phyloP scores from a whole-genome alignment of 2,329 filamentous ascomycete genomes.

The Sporothrix pallida region DNA sequence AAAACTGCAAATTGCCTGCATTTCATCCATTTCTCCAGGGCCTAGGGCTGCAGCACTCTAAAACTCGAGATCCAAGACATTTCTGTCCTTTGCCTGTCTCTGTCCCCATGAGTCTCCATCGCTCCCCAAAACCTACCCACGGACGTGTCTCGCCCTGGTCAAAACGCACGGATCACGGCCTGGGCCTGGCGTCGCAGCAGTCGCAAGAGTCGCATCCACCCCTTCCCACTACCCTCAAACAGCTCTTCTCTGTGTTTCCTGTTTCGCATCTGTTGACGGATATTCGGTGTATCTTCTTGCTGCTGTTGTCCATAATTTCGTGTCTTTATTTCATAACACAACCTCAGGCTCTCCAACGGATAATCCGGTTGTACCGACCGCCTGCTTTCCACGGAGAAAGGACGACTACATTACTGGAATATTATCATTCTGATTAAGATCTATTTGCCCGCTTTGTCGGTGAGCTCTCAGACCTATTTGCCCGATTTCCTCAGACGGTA shows the following conservation, averaged over 20 bases:
- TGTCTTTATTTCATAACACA: neutral
- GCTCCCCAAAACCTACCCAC: neutral
- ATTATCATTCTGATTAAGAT: too few species aligned
- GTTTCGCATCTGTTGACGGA: conserved; percentile 11
- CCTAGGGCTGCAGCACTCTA: conserved; percentile 16
- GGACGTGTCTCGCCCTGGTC: conserved; percentile 13
- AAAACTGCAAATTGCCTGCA: neutral
- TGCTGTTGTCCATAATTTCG: too few species aligned
- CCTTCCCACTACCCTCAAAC: neutral
- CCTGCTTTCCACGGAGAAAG: neutral
- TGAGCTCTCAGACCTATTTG: neutral
- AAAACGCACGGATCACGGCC: conserved; percentile 24
- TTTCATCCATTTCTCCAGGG: neutral
- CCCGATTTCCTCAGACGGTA: neutral
- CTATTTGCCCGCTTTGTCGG: neutral
- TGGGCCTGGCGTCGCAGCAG: conserved; percentile 22
- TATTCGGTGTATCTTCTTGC: neutral
- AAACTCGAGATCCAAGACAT: neutral
- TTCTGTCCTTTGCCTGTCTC: neutral
- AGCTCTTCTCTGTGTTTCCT: conserved; percentile 15
- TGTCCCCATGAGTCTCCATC: too few species aligned
- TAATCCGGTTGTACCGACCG: neutral
- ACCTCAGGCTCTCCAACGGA: neutral
- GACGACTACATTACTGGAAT: neutral
- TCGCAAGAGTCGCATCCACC: neutral